Base-by-base conservation (phyloP, 2,329 filamentous ascomycete genomes). In the Talaromyces sp. region DNA sequence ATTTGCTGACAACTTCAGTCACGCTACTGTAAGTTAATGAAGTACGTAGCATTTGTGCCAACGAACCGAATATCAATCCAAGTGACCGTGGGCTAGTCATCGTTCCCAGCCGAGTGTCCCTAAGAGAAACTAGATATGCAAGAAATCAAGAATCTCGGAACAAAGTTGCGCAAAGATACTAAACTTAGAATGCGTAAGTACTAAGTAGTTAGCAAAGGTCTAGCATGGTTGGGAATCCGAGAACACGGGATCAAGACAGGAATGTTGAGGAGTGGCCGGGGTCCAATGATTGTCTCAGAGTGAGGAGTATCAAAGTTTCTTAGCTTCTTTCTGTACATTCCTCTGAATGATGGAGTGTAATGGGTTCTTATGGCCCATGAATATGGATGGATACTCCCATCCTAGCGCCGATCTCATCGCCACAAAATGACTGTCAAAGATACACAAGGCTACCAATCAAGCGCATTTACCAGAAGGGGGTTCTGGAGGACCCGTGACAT, bases 351-450 rank as follows among this genome's bases (percentile, higher is more conserved):
- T 28, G n/a, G n/a, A n/a, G n/a, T n/a, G n/a, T n/a, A n/a, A n/a
- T n/a, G n/a, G n/a, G 43, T n/a, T 28, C 33, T 33, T 10, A 33
- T 48, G n/a, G 28, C n/a, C 45, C 45, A 48, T 33, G 45, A 21
- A 17, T 33, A 48, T 48, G 28, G 28, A 35, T 33, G 31, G 5
- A 43, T 43, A 21, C 28, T 33, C 45, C 17, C 11, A 48, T 48
- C 45, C 45, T 52, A 52, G 48, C n/a, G 48, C 35, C 48, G 48
- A 52, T 52, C 48, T 52, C 48, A 21, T 52, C 48, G 35, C 35
- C 48, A 52, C 31, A 33, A 52, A 33, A 39, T 28, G 48, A 52
- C 48, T 37, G 35, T 17, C 21, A 36, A 52, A 39, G 17, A 13
- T 52, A 39, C 25, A 52, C 48, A 52, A 28, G 48, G 48, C 48